Conservation (phyloP, 768 basidiomycete species). For the Fibroporia radiculosa region DNA sequence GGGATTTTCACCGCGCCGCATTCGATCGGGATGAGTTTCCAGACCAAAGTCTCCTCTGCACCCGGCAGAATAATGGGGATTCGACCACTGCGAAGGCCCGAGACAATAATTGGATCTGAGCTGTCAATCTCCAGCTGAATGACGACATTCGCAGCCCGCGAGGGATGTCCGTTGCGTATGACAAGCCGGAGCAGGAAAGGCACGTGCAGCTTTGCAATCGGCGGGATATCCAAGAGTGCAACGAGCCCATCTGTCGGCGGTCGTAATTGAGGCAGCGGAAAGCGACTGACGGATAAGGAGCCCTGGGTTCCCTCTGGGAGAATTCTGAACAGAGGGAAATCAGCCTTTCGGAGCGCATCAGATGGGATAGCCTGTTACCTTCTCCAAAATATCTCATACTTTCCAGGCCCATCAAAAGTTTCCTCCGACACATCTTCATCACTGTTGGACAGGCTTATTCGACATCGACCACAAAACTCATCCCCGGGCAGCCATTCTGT, state of each 20-base stretch:
- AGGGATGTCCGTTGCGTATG: constrained; percentile 58
- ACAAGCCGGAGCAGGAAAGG: constrained; percentile 48
- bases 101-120: constrained; percentile 69
- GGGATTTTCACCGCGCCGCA: constrained; percentile 65
- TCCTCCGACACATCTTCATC: constrained; percentile 30
- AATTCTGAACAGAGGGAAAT: constrained; percentile 43
- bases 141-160: constrained; percentile 59
- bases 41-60: constrained; percentile 53
- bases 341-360: too few relatives aligned
- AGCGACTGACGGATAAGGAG: constrained; percentile 36
- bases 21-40: constrained; percentile 67
- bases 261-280: constrained; percentile 53
- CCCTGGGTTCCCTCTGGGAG: constrained; percentile 36
- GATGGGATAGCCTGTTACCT: too few relatives aligned
- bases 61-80: constrained; percentile 71
- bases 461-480: constrained; percentile 49
- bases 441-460: constrained; percentile 37
- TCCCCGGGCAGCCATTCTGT: constrained; percentile 62
- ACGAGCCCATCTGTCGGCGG: constrained; percentile 57
- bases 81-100: constrained; percentile 62
- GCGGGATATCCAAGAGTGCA: constrained; percentile 57
- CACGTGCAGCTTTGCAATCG: constrained; percentile 55
- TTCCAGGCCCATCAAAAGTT: constrained; percentile 42
- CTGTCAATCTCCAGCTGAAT: constrained; percentile 66
- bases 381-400: constrained; percentile 58